phyloP scores from a whole-genome alignment of 2,329 filamentous ascomycete genomes.

The Alternaria sp. region DNA sequence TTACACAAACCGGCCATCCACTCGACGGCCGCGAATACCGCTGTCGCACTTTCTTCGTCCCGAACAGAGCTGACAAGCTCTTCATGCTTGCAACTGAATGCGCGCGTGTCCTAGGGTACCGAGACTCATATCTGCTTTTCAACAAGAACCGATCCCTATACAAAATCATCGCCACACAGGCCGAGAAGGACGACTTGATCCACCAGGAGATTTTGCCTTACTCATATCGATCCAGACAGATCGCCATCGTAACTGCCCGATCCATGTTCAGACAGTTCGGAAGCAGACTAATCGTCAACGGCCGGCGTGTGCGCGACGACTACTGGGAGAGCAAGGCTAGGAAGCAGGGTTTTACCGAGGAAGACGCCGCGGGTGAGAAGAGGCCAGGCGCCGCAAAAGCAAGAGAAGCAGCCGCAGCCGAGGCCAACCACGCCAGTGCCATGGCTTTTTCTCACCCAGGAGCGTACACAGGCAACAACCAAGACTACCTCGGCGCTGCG shows the following conservation, averaged over 20 bases:
- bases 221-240: constrained; percentile 97
- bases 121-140: constrained; percentile 97
- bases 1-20: constrained; percentile 81
- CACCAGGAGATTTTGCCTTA: constrained; percentile 95
- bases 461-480: constrained; percentile 44
- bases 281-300: constrained; percentile 88
- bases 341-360: constrained; percentile 98
- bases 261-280: constrained; percentile 99
- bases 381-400: constrained; percentile 89
- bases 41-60: constrained; percentile 92
- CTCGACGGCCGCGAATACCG: constrained; percentile 86
- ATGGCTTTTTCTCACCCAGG: constrained; percentile 45
- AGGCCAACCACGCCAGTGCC: constrained; percentile 65
- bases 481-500: constrained; percentile 44
- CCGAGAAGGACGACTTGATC: constrained; percentile 96
- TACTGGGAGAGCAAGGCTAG: constrained; percentile 98
- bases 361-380: constrained; percentile 95
- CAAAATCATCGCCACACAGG: constrained; percentile 96
- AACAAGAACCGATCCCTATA: constrained; percentile 97
- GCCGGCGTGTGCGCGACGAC: constrained; percentile 90
- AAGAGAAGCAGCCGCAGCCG: constrained; percentile 78
- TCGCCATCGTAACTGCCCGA: constrained; percentile 94
- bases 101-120: constrained; percentile 88
- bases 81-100: constrained; percentile 99
- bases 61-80: constrained; percentile 87